Evolutionary conservation across 2,329 filamentous ascomycete species (phyloP).

Genomic region (Rhinocladiella similis): DNA sequence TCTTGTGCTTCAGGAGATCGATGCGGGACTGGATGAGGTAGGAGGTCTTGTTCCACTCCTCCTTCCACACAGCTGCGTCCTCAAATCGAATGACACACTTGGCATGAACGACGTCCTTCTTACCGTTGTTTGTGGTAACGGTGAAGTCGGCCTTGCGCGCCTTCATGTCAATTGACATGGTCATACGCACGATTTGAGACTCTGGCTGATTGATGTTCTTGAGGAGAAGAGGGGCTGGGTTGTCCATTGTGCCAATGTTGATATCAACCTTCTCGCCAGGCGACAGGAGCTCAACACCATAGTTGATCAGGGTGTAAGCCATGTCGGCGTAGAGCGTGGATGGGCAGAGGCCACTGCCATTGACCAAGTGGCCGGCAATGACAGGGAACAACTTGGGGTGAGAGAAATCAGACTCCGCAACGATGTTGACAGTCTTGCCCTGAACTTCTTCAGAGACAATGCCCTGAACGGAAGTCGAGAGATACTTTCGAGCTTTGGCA

Average conservation of each 20-base stretch:
- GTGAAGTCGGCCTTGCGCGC: constrained; percentile 30
- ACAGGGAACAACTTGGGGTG: constrained; percentile 63
- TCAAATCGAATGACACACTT: constrained; percentile 35
- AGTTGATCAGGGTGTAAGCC: constrained; percentile 65
- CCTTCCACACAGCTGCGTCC: constrained; percentile 30
- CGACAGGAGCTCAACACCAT: constrained; percentile 37
- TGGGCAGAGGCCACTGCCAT: constrained; percentile 65
- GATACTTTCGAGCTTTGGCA: constrained; percentile 55
- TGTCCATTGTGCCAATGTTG: constrained; percentile 32
- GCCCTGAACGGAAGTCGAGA: constrained; percentile 66
- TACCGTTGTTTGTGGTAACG: constrained; percentile 28
- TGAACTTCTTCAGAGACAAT: constrained; percentile 64
- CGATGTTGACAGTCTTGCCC: constrained; percentile 58
- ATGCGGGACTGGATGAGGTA: constrained; percentile 37
- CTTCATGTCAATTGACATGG: constrained; percentile 29
- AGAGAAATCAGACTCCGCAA: constrained; percentile 66
- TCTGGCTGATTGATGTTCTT: constrained; percentile 32
- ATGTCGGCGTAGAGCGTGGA: constrained; percentile 65
- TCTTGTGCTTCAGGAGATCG: constrained; percentile 32
- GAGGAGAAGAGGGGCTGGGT: constrained; percentile 28
- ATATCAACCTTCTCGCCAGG: constrained; percentile 30
- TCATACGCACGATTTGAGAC: constrained; percentile 25
- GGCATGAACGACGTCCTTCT: constrained; percentile 32
- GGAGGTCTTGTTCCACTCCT: constrained; percentile 33
- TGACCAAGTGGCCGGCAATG: constrained; percentile 67